Evolutionary conservation across 2,329 filamentous ascomycete genomes (phyloP), one percentile per base, ranked within the genome.

Genomic region (Aureobasidium sp.): DNA sequence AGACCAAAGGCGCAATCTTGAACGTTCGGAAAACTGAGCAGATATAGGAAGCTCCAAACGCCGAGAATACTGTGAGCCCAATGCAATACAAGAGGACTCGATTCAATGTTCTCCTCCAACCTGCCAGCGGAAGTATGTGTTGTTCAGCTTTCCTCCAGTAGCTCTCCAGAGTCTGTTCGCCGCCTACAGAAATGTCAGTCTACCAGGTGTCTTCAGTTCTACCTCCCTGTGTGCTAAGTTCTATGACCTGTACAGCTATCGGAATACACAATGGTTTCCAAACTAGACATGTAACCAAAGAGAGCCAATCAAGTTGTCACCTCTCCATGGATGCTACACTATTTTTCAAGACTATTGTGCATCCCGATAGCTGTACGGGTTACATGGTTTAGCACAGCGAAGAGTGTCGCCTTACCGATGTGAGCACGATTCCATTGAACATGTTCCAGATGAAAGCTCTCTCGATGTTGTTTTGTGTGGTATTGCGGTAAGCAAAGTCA

Each of bases 51-150:
- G 40, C 19, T 57, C 53, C 53, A 45, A 57, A 57, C 53, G 31
- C 40, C 53, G 8, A 21, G 6, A 35, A 25, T 8, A n/a, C 4
- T 3, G 15, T 27, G 13, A 2, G 21, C 7, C 51, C 25, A 33
- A 21, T 31, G 17, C 33, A 10, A n/a, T 40, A 13, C 10, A 43
- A n/a, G 23, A 7, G n/a, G 23, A 11, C 10, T 43, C 35, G n/a
- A 27, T 19, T 54, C 21, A 54, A 25, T 60, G 50, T 67, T 84
- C 81, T 13, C 81, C 81, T 11, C 82, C 81, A 60, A 84, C 70
- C 33, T 77, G 74, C 65, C 81, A 82, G 33, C 74, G 74, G 54
- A 82, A 81, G 23, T 77, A 69, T n/a, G 69, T 68, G 62, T 78
- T 72, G 66, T 79, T 79, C 10, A 81, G 62, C 61, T 68, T 77